Conservation (phyloP, 768 basidiomycete genomes). For the Suillus weaverae region DNA sequence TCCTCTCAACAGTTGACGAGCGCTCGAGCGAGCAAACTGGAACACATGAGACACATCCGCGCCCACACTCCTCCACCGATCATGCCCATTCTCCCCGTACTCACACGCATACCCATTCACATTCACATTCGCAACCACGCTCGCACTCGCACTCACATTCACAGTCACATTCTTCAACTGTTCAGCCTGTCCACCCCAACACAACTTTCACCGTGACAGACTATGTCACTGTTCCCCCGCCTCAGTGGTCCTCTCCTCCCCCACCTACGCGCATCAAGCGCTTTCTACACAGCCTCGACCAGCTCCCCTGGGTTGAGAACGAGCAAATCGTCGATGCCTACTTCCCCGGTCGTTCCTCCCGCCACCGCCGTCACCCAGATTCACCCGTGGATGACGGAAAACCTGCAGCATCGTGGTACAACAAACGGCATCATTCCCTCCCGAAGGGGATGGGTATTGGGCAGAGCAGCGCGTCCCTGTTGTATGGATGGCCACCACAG, state of each 20-base stretch:
- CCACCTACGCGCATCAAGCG: conserved; percentile 36
- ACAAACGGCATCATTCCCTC: conserved; percentile 4
- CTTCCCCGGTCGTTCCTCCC: conserved; percentile 35
- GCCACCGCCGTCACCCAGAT: conserved; percentile 15
- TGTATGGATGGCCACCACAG: conserved; percentile 6
- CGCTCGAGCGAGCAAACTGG: conserved; percentile 3
- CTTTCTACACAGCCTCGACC: conserved; percentile 36
- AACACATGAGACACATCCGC: not conserved
- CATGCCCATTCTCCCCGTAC: not conserved
- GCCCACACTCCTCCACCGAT: not conserved
- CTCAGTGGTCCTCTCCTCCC: conserved; percentile 14
- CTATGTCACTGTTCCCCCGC: conserved; percentile 13
- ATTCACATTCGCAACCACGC: not conserved
- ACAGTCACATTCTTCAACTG: not conserved
- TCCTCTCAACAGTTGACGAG: conserved; percentile 3
- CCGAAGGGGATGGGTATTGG: conserved; percentile 19
- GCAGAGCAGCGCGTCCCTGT: conserved; percentile 23
- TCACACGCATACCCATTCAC: not conserved
- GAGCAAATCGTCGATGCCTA: conserved; percentile 46
- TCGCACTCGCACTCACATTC: not conserved
- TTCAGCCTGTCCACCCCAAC: not conserved
- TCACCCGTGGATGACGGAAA: conserved; percentile 14
- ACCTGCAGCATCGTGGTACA: conserved; percentile 32
- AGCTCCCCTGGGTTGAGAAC: conserved; percentile 45
- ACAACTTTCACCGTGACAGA: conserved; percentile 3